Percentiles rank a stretch among this genome's conserved stretches.
Evolutionary conservation across 345 rosid species (phyloP).

Genomic region (Eucalyptus cloeziana): DNA sequence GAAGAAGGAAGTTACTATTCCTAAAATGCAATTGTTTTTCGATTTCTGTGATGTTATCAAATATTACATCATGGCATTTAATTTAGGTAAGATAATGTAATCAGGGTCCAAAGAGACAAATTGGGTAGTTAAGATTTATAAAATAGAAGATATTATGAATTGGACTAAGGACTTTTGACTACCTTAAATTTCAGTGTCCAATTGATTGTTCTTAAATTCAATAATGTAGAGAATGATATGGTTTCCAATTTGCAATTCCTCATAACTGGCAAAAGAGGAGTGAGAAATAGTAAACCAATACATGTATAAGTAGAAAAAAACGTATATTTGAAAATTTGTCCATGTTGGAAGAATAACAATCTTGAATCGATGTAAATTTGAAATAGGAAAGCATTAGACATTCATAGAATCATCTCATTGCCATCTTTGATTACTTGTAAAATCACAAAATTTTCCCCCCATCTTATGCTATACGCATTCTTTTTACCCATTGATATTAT

Average conservation of each 20-base stretch:
- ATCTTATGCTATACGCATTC: not conserved
- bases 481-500: not conserved
- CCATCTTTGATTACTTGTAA: not conserved
- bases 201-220: not conserved
- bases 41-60: not conserved
- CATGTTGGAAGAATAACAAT: not conserved
- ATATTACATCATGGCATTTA: not conserved
- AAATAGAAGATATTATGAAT: not conserved
- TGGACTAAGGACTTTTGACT: not conserved
- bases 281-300: not conserved
- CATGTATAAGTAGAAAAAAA: not conserved
- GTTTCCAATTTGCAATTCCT: not conserved
- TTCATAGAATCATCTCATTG: not conserved
- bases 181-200: not conserved
- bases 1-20: not conserved
- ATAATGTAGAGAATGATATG: not conserved
- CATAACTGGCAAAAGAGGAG: not conserved
- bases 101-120: not conserved
- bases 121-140: not conserved
- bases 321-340: not conserved
- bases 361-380: not conserved
- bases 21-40: not conserved
- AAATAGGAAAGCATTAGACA: not conserved
- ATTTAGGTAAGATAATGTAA: not conserved
- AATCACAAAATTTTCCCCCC: not conserved